Evolutionary conservation across 306 rosid species (phyloP).

Genomic region (Prunus fruticosa): DNA sequence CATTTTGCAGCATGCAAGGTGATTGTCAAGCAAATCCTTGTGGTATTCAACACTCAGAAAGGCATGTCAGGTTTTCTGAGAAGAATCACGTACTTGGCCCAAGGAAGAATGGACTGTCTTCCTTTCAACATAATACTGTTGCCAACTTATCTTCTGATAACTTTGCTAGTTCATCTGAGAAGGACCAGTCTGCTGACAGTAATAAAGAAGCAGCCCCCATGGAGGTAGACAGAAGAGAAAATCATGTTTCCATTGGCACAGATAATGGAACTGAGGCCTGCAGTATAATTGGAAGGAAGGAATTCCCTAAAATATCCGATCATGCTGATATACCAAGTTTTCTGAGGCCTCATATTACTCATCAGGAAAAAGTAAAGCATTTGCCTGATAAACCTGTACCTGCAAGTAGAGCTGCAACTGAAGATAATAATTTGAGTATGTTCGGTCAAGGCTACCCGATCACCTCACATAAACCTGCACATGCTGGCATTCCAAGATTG

Average conservation of each 20-base stretch:
- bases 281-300: constrained; percentile 41
- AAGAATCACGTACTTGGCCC: constrained; percentile 55
- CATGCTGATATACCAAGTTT: constrained; percentile 32
- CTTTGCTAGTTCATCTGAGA: constrained; percentile 41
- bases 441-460: constrained; percentile 37
- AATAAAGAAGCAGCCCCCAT: constrained; percentile 42
- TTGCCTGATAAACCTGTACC: constrained; percentile 40
- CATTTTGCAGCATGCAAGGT: constrained; percentile 31
- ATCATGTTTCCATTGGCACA: constrained; percentile 16
- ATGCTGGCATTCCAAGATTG: constrained; percentile 38
- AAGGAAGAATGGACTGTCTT: constrained; percentile 28
- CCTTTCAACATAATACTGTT: constrained; percentile 33
- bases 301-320: constrained; percentile 39
- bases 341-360: constrained; percentile 45
- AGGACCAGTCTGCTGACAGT: constrained; percentile 43
- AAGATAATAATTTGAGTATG: constrained; percentile 32
- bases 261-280: constrained; percentile 41
- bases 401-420: constrained; percentile 28
- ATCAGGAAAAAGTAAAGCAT: constrained; percentile 37
- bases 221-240: constrained; percentile 37
- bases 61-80: constrained; percentile 52
- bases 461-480: constrained; percentile 35
- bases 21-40: constrained; percentile 33
- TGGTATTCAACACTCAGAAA: constrained; percentile 33
- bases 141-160: constrained; percentile 43